Conservation (phyloP, 179 eudicot species). For the Beta corolliflora region DNA sequence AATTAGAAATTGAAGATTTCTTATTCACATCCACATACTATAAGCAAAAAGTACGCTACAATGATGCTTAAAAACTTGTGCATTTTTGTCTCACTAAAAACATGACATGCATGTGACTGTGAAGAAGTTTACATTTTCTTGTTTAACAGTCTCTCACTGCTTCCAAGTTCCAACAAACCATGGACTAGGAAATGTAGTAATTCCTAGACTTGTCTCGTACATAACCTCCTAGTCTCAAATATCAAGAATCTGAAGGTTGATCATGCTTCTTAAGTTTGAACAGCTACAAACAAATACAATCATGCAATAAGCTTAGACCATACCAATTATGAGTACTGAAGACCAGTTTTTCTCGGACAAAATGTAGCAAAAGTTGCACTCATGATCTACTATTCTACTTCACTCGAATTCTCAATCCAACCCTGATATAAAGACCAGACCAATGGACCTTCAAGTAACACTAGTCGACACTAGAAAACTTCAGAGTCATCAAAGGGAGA, state of each 20-base stretch:
- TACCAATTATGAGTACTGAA: neutral
- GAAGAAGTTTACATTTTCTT: neutral
- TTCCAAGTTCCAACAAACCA: neutral
- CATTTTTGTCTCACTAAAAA: neutral
- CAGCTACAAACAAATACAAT: neutral
- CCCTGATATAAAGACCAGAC: neutral
- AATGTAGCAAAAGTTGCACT: neutral
- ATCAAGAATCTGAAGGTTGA: neutral
- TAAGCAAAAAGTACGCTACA: neutral
- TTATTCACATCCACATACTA: neutral
- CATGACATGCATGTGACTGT: neutral
- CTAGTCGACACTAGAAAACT: neutral
- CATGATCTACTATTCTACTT: neutral
- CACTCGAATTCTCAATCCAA: neutral
- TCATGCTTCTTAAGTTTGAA: neutral
- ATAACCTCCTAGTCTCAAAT: neutral
- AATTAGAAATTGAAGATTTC: neutral
- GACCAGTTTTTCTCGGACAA: neutral
- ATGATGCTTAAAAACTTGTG: neutral
- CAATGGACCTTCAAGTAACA: neutral
- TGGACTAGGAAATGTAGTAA: neutral
- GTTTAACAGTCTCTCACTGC: neutral
- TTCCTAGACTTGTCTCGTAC: neutral
- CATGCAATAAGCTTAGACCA: neutral
- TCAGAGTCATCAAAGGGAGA: neutral